Evolutionary conservation across 75 land plant species (phyloP).

Genomic region (Pinus taeda): DNA sequence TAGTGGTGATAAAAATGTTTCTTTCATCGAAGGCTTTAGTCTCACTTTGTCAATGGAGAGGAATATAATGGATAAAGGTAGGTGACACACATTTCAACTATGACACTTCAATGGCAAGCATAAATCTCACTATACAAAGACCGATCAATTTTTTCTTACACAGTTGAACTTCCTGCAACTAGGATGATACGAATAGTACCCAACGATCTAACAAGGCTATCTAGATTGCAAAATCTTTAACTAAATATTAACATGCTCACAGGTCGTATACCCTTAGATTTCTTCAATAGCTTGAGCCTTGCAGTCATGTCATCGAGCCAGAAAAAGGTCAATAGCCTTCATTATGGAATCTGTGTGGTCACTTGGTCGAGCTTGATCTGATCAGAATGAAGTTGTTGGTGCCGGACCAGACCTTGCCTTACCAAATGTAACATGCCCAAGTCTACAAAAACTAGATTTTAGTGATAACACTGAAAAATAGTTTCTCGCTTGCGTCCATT

Average conservation of each 20-base stretch:
- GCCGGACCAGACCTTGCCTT: slow-evolving; percentile 49
- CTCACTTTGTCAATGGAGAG: no score
- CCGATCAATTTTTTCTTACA: slow-evolving; percentile 40
- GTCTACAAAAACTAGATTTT: slow-evolving; percentile 44
- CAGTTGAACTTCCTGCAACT: slow-evolving; percentile 55
- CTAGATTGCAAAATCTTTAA: slow-evolving; percentile 42
- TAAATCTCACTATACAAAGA: slow-evolving; percentile 37
- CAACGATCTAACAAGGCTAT: slow-evolving; percentile 39
- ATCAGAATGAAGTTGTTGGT: slow-evolving; percentile 50
- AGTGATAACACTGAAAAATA: slow-evolving; percentile 22
- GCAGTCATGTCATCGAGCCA: slow-evolving; percentile 35
- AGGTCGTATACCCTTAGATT: slow-evolving; percentile 67
- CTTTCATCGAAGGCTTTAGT: no score
- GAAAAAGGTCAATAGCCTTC: slow-evolving; percentile 63
- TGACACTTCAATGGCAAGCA: slow-evolving; percentile 21
- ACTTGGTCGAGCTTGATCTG: slow-evolving; percentile 50
- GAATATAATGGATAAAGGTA: no score
- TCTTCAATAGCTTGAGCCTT: slow-evolving; percentile 56
- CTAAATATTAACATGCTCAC: slow-evolving; percentile 48
- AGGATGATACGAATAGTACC: slow-evolving; percentile 59
- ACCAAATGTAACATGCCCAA: slow-evolving; percentile 36
- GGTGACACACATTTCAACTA: slow-evolving; percentile 10
- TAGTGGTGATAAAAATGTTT: no score
- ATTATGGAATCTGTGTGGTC: slow-evolving; percentile 70
- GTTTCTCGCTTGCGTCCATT: no score